Base-by-base conservation (phyloP, 2,329 filamentous ascomycete species). In the Exophiala lecanii-corni region DNA sequence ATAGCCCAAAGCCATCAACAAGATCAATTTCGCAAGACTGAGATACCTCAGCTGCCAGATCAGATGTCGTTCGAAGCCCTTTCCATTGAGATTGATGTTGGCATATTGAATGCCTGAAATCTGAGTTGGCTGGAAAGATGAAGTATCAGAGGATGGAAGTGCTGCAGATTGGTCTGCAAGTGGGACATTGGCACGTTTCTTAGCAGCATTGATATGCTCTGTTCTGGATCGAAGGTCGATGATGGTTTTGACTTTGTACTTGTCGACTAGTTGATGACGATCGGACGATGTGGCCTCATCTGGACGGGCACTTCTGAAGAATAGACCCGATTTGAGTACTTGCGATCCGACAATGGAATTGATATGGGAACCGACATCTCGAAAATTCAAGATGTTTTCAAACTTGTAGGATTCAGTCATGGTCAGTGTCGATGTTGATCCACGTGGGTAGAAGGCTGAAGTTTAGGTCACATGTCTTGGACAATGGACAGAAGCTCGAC, bases 151-250 rank as follows among this genome's bases (percentile, higher is more conserved):
- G 54, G 69, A 66, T 20, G 55, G 57, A n/a, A 69, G 53, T 31
- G 68, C 63, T 10, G 69, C 66, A 2, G 72, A 70, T 5, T 63
- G 56, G n/a, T 32, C 23, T 9, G 19, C 33, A 17, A 25, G 37
- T 64, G 61, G 36, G 18, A 71, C 59, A 48, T 72, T 69, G 4
- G 70, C 66, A 20, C 75, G 75, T 60, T 83, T 86, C 45, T 78
- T 71, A 9, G 77, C 74, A 57, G 84, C 81, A 58, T 81, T 78
- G 50, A 79, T 70, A 57, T 87, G 83, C 63, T 91, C 86, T 16
- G 85, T 87, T 79, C 82, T 79, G 49, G 87, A 86, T 43, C 89
- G 78, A 9, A 94, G 69, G 66, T 94, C 89, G 47, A 94, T 75
- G 30, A 94, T 76, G 2, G 81, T 86, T 53, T 73, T 77, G 51